Percentiles rank a stretch among this genome's conserved stretches.
Conservation (phyloP, 805 yeast species). For the Teunomyces gatunensis region DNA sequence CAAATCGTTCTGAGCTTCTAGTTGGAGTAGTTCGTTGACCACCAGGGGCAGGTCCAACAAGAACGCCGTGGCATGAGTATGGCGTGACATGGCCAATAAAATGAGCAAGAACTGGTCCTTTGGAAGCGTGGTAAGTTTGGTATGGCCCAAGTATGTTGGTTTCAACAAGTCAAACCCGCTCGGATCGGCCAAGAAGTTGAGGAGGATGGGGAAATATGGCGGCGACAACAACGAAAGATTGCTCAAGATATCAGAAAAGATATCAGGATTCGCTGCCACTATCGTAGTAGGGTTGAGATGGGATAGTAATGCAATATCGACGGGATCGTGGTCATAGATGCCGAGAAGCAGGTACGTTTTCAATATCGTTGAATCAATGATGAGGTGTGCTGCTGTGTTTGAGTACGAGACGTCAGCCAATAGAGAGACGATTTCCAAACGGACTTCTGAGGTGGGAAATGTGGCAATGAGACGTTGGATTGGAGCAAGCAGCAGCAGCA, state of each 20-base stretch:
- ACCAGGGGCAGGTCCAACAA: conserved; percentile 25
- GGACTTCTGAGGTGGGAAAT: conserved; percentile 1
- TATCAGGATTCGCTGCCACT: conserved; percentile 11
- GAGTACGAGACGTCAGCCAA: conserved; percentile 20
- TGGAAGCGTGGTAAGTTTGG: conserved; percentile 15
- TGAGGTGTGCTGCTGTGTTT: conserved; percentile 4
- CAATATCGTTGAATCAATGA: conserved; percentile 12
- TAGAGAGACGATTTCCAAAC: conserved; percentile 19
- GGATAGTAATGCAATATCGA: conserved; percentile 13
- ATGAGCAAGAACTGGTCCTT: conserved; percentile 21
- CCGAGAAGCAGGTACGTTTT: conserved; percentile 17
- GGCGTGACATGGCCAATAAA: conserved; percentile 18
- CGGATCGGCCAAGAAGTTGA: conserved; percentile 20
- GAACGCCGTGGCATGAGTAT: conserved; percentile 17
- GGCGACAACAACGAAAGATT: conserved; percentile 14
- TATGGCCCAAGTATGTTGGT: conserved; percentile 6
- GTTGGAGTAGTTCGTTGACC: conserved; percentile 14
- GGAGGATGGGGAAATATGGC: conserved; percentile 23
- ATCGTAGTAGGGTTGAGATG: conserved; percentile 14
- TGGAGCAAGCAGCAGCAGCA: neutral
- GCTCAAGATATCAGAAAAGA: conserved; percentile 11
- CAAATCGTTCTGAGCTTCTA: conserved; percentile 15
- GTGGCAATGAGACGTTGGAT: neutral
- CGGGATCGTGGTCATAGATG: conserved; percentile 10
- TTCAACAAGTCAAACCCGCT: conserved; percentile 14